Evolutionary conservation across 495 filamentous ascomycete species (phyloP).

Genomic region (Apodospora peruviana): DNA sequence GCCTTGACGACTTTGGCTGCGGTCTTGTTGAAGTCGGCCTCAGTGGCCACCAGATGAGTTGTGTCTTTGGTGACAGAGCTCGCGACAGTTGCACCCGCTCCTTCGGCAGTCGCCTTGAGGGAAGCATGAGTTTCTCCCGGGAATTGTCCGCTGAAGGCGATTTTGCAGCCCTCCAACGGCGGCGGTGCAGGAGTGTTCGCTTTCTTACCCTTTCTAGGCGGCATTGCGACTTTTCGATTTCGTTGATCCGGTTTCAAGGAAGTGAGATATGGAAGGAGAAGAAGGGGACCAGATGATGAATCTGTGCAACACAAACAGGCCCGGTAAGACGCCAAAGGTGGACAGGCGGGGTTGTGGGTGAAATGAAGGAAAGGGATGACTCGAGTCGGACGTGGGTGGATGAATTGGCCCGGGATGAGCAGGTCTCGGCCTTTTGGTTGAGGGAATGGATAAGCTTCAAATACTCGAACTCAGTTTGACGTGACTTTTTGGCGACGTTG

Average conservation of each 20-base stretch:
- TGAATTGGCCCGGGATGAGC: too few species aligned
- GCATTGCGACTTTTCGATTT: conserved; percentile 9
- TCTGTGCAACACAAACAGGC: background rate
- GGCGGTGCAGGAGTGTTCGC: conserved; percentile 18
- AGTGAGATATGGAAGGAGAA: background rate
- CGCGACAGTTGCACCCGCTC: conserved; percentile 44
- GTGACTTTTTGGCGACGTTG: conserved; percentile 1
- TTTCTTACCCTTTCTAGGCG: conserved; percentile 21
- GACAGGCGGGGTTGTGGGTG: too few species aligned
- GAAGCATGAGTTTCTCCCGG: conserved; percentile 45
- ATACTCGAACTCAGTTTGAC: background rate
- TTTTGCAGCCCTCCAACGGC: conserved; percentile 37
- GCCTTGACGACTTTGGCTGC: conserved; percentile 47
- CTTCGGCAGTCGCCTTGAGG: conserved; percentile 39
- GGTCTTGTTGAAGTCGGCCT: conserved; percentile 47
- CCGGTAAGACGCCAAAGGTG: too few species aligned
- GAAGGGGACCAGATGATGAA: background rate
- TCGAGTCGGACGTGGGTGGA: too few species aligned
- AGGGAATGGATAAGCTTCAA: background rate
- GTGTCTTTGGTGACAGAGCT: conserved; percentile 41
- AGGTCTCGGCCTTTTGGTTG: too few species aligned
- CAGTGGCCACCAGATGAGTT: conserved; percentile 57
- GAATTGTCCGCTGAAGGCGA: conserved; percentile 60
- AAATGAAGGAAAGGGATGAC: too few species aligned
- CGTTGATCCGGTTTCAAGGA: background rate